Conservation (phyloP, 208 protist genomes). For the Hexamita inflata region DNA sequence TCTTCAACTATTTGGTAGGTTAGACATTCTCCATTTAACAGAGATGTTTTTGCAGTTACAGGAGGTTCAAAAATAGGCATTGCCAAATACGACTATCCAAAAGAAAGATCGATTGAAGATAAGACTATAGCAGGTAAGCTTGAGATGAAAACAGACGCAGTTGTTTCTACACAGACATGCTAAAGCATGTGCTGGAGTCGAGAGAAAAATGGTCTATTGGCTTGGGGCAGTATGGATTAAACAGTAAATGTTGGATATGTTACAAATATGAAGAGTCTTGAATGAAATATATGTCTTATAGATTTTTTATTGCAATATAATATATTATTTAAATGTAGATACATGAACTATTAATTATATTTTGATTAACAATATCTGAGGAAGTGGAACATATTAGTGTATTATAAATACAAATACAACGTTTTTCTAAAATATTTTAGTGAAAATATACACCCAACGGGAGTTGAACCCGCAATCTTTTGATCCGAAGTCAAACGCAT, state of each 20-base stretch:
- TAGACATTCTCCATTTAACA: neutral
- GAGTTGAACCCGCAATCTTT: neutral
- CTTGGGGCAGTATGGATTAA: constrained; percentile 3
- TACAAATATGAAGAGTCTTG: constrained; percentile 4
- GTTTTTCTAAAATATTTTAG: too few species aligned
- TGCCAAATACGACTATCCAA: constrained; percentile 4
- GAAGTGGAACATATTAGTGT: too few species aligned
- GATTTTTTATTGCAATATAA: too few species aligned
- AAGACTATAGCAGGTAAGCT: too few species aligned
- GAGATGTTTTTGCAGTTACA: constrained; percentile 1
- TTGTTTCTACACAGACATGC: neutral
- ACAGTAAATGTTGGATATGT: constrained; percentile 20
- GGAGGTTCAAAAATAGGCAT: neutral
- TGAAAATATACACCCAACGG: neutral
- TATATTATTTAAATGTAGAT: too few species aligned
- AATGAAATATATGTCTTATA: too few species aligned
- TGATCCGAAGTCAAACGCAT: neutral
- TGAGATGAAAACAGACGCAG: neutral
- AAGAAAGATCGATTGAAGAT: too few species aligned
- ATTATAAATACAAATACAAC: too few species aligned
- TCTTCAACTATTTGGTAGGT: constrained; percentile 9
- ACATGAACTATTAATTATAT: too few species aligned
- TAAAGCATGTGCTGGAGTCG: constrained; percentile 8
- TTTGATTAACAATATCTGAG: too few species aligned
- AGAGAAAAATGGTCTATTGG: constrained; percentile 14